A percentile compares a stretch with the other conserved stretches of the same genome.
Conservation (phyloP, 2,329 filamentous ascomycete species). For the Monilinia polystroma region DNA sequence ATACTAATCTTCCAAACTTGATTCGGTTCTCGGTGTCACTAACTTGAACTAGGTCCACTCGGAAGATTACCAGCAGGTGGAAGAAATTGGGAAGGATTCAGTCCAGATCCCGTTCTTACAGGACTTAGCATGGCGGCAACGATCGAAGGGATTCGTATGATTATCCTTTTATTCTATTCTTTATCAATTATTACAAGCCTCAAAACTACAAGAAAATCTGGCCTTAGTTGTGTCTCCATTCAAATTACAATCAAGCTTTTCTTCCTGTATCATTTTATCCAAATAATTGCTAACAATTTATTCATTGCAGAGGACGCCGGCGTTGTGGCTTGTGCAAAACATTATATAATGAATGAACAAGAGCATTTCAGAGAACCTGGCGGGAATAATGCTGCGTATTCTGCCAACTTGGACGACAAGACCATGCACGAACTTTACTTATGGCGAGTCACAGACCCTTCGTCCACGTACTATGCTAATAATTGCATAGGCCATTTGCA, state of each 20-base stretch:
- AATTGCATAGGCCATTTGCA: conserved; percentile 48
- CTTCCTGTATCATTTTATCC: too few species aligned
- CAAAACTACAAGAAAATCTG: neutral
- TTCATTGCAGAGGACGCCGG: conserved; percentile 61
- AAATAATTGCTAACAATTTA: neutral
- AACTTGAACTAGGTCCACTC: conserved; percentile 46
- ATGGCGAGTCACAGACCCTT: conserved; percentile 43
- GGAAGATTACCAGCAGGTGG: conserved; percentile 65
- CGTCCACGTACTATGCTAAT: conserved; percentile 21
- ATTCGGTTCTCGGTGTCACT: too few species aligned
- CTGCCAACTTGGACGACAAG: conserved; percentile 60
- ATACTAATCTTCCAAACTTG: neutral
- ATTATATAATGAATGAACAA: conserved; percentile 69
- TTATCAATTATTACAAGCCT: neutral
- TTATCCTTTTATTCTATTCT: neutral
- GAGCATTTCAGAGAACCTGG: conserved; percentile 45
- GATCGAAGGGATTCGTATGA: conserved; percentile 63
- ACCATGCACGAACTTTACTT: conserved; percentile 61
- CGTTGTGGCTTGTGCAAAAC: conserved; percentile 80
- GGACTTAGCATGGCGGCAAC: conserved; percentile 70
- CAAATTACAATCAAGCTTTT: neutral
- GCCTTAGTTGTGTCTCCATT: neutral
- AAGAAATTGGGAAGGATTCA: conserved; percentile 70
- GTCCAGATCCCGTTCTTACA: conserved; percentile 73
- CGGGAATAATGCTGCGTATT: conserved; percentile 55